Conservation (phyloP, 2,329 filamentous ascomycete species). For the Akanthomyces dipterigenus region DNA sequence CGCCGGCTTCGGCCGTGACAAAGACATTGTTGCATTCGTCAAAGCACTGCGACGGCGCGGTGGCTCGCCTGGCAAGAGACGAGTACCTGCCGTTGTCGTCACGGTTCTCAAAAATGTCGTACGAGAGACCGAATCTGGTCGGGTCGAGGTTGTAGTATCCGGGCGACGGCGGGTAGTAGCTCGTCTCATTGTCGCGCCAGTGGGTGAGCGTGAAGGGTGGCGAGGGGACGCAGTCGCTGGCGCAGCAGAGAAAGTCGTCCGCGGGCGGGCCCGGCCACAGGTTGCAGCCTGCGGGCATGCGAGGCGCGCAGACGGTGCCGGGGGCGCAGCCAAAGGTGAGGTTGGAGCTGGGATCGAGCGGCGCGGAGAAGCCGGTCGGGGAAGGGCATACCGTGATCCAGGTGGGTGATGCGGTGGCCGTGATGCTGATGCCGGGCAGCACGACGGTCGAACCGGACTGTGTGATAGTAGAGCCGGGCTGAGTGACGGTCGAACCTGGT, state of each 20-base stretch:
- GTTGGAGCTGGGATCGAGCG: slow-evolving; percentile 31
- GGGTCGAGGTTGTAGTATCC: slow-evolving; percentile 62
- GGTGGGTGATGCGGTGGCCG: background rate
- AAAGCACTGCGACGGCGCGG: slow-evolving; percentile 44
- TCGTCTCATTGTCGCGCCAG: slow-evolving; percentile 40
- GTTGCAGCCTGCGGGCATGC: slow-evolving; percentile 42
- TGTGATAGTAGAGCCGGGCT: no score
- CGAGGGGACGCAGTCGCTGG: slow-evolving; percentile 36
- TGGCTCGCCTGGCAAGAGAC: slow-evolving; percentile 21
- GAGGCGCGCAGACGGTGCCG: slow-evolving; percentile 46
- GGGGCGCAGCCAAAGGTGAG: slow-evolving; percentile 48
- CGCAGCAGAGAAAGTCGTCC: slow-evolving; percentile 40
- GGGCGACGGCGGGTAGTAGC: slow-evolving; percentile 41
- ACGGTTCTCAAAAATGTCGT: slow-evolving; percentile 48
- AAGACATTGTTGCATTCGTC: slow-evolving; percentile 44
- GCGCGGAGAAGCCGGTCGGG: slow-evolving; percentile 31
- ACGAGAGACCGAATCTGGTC: slow-evolving; percentile 53
- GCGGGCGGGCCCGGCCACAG: slow-evolving; percentile 42
- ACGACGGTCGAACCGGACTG: slow-evolving; percentile 18
- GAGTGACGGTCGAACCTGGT: no score
- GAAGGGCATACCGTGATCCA: slow-evolving; percentile 35
- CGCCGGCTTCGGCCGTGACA: slow-evolving; percentile 38
- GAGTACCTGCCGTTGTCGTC: background rate
- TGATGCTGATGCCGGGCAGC: background rate
- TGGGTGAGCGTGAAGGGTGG: slow-evolving; percentile 28